These are phyloP conservation scores for Emydomyces testavorans DNA, from an alignment of 2,329 filamentous ascomycete genomes.

Conservation along the genomic window DNA sequence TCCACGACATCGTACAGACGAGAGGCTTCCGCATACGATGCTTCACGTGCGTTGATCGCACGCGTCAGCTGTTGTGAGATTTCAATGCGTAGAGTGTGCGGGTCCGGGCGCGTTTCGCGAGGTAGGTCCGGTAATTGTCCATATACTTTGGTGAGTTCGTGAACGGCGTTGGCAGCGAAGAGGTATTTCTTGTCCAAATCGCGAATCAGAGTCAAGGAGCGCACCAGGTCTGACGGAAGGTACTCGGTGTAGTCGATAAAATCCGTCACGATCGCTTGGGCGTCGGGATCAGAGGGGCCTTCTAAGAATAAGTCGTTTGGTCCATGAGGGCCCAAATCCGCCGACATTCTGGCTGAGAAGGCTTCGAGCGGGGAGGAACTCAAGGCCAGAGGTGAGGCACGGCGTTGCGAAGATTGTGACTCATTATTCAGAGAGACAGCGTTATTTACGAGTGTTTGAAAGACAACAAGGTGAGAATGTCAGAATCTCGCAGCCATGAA, in stretches of 20 bases:
- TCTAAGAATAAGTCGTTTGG: constrained; percentile 36
- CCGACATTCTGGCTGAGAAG: constrained; percentile 27
- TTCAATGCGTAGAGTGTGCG: constrained; percentile 41
- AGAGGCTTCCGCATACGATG: constrained; percentile 45
- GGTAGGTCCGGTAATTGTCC: constrained; percentile 42
- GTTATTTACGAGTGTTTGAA: not conserved
- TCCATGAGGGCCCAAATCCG: constrained; percentile 29
- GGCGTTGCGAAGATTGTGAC: not conserved
- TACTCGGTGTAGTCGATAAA: constrained; percentile 60
- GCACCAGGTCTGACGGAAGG: constrained; percentile 53
- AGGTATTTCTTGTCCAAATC: constrained; percentile 38
- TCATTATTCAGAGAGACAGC: not conserved
- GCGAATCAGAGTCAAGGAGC: constrained; percentile 51
- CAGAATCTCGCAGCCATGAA: no score
- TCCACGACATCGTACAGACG: constrained; percentile 48
- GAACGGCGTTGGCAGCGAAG: constrained; percentile 31
- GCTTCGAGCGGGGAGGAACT: not conserved
- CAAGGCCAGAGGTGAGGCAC: not conserved
- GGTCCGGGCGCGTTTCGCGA: constrained; percentile 40
- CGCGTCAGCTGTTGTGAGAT: constrained; percentile 47
- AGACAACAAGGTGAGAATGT: not conserved
- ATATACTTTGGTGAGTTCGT: constrained; percentile 35
- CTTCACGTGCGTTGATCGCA: constrained; percentile 46
- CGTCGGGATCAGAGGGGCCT: constrained; percentile 49
- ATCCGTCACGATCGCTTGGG: constrained; percentile 54